Base-by-base conservation (phyloP, 2,329 filamentous ascomycete species). In the Xylaria sp. region DNA sequence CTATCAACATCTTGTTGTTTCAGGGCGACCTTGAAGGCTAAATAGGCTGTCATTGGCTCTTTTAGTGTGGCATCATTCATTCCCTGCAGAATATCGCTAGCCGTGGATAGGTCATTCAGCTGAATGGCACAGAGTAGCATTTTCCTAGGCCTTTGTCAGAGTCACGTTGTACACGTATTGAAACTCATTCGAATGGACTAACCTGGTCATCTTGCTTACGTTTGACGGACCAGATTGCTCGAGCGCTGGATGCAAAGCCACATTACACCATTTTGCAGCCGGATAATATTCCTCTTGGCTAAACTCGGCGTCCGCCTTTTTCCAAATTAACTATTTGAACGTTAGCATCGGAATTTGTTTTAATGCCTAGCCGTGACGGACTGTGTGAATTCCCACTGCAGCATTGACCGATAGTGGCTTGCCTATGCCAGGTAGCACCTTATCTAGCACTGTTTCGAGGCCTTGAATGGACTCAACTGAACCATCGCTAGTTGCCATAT, bases 11-110 rank as follows among this genome's bases (percentile, higher is more conserved):
- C 87, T 66, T 83, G 83, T 20, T 80, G 83, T 55, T 86, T 83
- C 2, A 96, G 78, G 0, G 91, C 88, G 20, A 90, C 83, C 75
- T 92, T 93, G 79, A 93, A 97, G 80, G 92, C 87, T 30, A 97
- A 78, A 75, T 93, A 96, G 41, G 87, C 84, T 2, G 91, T 93
- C 73, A 90, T 83, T 0, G 89, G 84, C 10, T 92, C 89, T 55
- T 87, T 83, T 69, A 85, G 86, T 20, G 84, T 84, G 0, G 79
- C 72, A 18, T 87, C 81, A 0, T 90, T 80, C 85, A 96, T 91
- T 1, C 83, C 78, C 23, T 82, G 79, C 70, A 91, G 90, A 0
- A 86, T 78, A 34, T 86, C 81, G 45, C 82, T 81, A 12, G 90
- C 91, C 45, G 79, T 80, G 4, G 83, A 80, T 18, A 85, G 75